A percentile compares a stretch with the other conserved stretches of the same genome.
Evolutionary conservation across 257 asterid species (phyloP).

Genomic region (Nicotiana benthamiana): DNA sequence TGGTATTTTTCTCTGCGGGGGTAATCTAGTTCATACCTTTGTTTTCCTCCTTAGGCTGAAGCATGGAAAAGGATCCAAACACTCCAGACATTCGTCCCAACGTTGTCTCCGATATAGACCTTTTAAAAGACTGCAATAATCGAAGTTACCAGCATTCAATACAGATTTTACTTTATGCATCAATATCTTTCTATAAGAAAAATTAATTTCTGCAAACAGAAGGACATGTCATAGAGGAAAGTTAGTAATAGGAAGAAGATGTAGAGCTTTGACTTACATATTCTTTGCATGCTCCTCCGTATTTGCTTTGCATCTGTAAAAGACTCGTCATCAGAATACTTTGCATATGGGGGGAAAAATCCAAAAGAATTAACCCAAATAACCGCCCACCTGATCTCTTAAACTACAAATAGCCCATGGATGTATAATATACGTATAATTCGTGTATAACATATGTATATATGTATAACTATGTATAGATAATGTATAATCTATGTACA

Average conservation of each 20-base stretch:
- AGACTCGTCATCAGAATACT: constrained; percentile 12
- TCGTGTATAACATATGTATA: too few species aligned
- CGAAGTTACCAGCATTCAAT: constrained; percentile 10
- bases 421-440: too few species aligned
- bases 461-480: too few species aligned
- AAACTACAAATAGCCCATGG: too few species aligned
- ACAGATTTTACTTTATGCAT: background rate
- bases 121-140: constrained; percentile 46
- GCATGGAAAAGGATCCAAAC: constrained; percentile 54
- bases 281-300: constrained; percentile 44
- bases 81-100: constrained; percentile 51
- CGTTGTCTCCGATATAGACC: constrained; percentile 73
- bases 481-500: too few species aligned
- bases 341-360: constrained; percentile 5
- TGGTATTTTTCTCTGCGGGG: background rate
- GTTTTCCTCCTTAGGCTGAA: constrained; percentile 47
- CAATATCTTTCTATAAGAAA: background rate
- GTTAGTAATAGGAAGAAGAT: constrained; percentile 1
- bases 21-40: constrained; percentile 34
- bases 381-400: too few species aligned
- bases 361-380: too few species aligned
- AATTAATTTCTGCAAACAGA: background rate
- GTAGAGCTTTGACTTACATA: constrained; percentile 38
- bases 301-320: constrained; percentile 70
- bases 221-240: background rate